Base-by-base conservation (phyloP, 164 flowering plant genomes). In the Chimonanthus praecox region DNA sequence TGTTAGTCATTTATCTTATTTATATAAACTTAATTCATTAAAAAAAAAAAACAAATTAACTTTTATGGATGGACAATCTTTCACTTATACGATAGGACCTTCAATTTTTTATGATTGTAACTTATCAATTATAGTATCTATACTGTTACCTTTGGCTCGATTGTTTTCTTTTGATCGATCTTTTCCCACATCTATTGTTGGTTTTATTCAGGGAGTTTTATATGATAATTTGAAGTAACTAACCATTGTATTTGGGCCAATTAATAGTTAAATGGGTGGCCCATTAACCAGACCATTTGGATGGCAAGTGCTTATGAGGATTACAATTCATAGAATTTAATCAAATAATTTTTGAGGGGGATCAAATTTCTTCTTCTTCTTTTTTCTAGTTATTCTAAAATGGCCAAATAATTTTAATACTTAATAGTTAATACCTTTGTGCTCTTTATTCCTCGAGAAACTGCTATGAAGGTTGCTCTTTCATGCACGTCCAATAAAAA, bases 391-490 rank as follows among this genome's bases (percentile, higher is more conserved):
- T 9, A n/a, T 21, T 65, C 46, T 49, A 4, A 71, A 71, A 66
- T 76, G 71, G 66, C 68, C 62, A 33, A 66, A 47, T 46, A 18
- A 45, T 13, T 71, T 44, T 18, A 58, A 18, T 21, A 43, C 15
- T 71, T 44, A 33, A 18, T 21, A 43, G 6, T 71, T 44, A 33
- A 33, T 43, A 8, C 73, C 49, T 46, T 71, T 15, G 49, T 60
- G 66, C 58, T 68, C 85, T 87, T 85, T 87, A 84, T 88, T 85
- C 88, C 79, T 68, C n/a, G 9, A 81, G 89, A 84, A 85, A 85
- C 87, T 83, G 77, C 88, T 21, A 75, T 77, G 90, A 87, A 86
- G 76, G 62, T 85, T 58, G 47, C 75, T 76, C 80, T 78, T 72
- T 78, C 86, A 81, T 81, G 83, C 87, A 83, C 84, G 83, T 87